These are phyloP conservation scores for Colletotrichum aenigma DNA, from an alignment of 2,329 filamentous ascomycete genomes.

Conservation along the genomic window DNA sequence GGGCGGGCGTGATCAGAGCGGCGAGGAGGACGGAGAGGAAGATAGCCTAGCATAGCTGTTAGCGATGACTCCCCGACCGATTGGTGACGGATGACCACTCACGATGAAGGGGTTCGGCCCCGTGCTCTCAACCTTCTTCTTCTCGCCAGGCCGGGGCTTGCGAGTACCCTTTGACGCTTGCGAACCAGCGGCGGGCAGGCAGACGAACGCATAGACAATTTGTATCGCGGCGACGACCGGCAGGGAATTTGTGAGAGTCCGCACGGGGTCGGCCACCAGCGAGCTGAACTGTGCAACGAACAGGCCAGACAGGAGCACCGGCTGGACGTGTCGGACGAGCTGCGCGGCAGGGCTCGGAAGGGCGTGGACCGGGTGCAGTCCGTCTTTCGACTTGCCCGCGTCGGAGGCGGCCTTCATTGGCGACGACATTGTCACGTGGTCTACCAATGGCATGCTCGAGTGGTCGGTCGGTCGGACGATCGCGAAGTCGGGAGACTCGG, in stretches of 20 bases:
- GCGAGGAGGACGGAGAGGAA: slow-evolving; percentile 62
- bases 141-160: slow-evolving; percentile 58
- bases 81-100: slow-evolving; percentile 26
- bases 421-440: slow-evolving; percentile 41
- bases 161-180: slow-evolving; percentile 41
- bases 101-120: slow-evolving; percentile 52
- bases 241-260: slow-evolving; percentile 64
- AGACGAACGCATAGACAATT: slow-evolving; percentile 63
- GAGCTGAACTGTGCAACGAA: slow-evolving; percentile 67
- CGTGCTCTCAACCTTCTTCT: slow-evolving; percentile 54
- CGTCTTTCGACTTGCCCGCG: slow-evolving; percentile 30
- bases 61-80: not conserved
- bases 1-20: slow-evolving; percentile 68
- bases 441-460: slow-evolving; percentile 35
- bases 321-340: slow-evolving; percentile 69
- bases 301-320: slow-evolving; percentile 67
- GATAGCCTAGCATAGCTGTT: slow-evolving; percentile 38
- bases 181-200: slow-evolving; percentile 65
- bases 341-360: slow-evolving; percentile 41
- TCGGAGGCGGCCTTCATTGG: slow-evolving; percentile 32
- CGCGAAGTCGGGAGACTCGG: not conserved
- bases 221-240: slow-evolving; percentile 70
- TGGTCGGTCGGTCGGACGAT: slow-evolving; percentile 1
- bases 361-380: slow-evolving; percentile 41
- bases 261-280: slow-evolving; percentile 73